These are phyloP conservation scores for Pichia ethanolica DNA, from an alignment of 805 yeast genomes.

Conservation along the genomic window DNA sequence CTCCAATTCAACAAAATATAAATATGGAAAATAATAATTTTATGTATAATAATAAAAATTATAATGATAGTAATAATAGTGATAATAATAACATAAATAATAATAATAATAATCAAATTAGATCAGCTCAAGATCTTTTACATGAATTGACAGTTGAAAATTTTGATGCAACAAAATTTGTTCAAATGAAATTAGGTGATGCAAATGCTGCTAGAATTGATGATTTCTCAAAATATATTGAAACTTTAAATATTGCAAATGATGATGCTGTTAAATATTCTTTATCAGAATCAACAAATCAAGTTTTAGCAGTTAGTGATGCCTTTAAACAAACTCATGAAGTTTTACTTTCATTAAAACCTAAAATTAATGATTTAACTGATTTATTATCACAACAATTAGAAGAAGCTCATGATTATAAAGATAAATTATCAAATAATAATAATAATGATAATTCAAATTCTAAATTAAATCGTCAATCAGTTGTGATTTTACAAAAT, in stretches of 20 bases:
- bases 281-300: constrained; percentile 56
- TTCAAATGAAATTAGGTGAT: constrained; percentile 44
- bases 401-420: constrained; percentile 21
- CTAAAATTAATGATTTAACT: constrained; percentile 50
- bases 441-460: neutral
- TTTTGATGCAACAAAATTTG: constrained; percentile 43
- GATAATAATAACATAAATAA: constrained; percentile 1
- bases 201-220: constrained; percentile 71
- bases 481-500: constrained; percentile 65
- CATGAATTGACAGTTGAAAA: constrained; percentile 31
- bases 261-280: constrained; percentile 50
- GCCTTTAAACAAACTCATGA: constrained; percentile 58
- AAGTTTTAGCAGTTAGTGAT: constrained; percentile 49
- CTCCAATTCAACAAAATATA: neutral
- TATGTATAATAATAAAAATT: neutral
- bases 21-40: too few species aligned
- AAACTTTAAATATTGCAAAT: constrained; percentile 26
- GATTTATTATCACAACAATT: constrained; percentile 43
- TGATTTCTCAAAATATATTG: constrained; percentile 38
- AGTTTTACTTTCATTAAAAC: constrained; percentile 56
- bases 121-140: constrained; percentile 13
- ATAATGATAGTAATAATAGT: constrained; percentile 1
- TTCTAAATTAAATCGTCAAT: constrained; percentile 51
- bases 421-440: neutral
- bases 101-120: neutral